Percentiles rank a stretch among this genome's conserved stretches.
Evolutionary conservation across 176 grass and related monocot species (phyloP).

Genomic region (Phoenix roebelenii): DNA sequence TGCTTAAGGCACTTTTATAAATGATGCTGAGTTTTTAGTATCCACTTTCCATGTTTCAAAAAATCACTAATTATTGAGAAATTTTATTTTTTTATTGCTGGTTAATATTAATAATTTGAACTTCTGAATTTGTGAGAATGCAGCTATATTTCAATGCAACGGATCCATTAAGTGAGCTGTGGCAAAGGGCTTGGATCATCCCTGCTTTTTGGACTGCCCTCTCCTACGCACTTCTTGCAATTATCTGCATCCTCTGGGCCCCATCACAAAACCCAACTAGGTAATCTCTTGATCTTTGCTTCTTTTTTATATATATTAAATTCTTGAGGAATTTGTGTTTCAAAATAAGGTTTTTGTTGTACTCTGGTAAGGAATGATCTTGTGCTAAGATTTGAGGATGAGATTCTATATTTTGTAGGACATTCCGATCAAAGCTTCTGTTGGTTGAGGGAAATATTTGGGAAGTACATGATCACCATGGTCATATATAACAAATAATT

Average conservation of each 20-base stretch:
- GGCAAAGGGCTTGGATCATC: slow-evolving; percentile 96
- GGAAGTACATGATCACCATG: too few relatives aligned
- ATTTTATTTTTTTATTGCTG: too few relatives aligned
- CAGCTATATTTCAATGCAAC: slow-evolving; percentile 98
- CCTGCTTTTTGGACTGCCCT: slow-evolving; percentile 90
- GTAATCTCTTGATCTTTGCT: slow-evolving; percentile 18
- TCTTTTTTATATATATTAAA: neutral
- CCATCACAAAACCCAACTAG: slow-evolving; percentile 85
- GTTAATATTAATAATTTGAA: slow-evolving; percentile 8
- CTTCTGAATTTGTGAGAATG: slow-evolving; percentile 23
- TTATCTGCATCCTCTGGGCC: slow-evolving; percentile 89
- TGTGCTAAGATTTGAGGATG: too few relatives aligned
- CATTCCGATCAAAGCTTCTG: too few relatives aligned
- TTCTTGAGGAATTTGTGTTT: slow-evolving; percentile 15
- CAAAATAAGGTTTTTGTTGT: slow-evolving; percentile 4
- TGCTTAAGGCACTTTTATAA: too few relatives aligned
- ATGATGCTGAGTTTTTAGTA: too few relatives aligned
- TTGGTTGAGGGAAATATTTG: too few relatives aligned
- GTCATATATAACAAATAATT: too few relatives aligned
- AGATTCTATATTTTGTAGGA: too few relatives aligned
- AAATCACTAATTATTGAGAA: too few relatives aligned
- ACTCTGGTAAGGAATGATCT: too few relatives aligned
- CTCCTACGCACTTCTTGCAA: slow-evolving; percentile 65
- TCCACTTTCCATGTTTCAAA: too few relatives aligned
- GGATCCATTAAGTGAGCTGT: slow-evolving; percentile 94